Percentiles rank a stretch among this genome's conserved stretches.
Conservation (phyloP, 495 filamentous ascomycete genomes). For the Penicillium soppii region DNA sequence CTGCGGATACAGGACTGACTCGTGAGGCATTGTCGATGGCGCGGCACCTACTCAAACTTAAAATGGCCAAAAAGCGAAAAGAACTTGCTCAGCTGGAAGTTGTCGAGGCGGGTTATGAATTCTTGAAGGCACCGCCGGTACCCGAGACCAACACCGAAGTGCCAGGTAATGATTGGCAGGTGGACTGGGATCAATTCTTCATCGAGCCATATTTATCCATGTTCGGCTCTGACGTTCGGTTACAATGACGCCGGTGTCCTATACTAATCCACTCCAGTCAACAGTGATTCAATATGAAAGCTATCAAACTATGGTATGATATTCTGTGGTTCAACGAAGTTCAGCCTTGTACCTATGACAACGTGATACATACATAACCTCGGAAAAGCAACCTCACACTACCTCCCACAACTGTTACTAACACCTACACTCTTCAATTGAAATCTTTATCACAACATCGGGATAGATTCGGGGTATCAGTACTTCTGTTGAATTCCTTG, state of each 20-base stretch:
- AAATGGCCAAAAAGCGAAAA: constrained; percentile 29
- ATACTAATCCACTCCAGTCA: too few relatives aligned
- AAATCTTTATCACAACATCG: too few relatives aligned
- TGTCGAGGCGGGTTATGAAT: constrained; percentile 26
- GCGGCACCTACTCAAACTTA: constrained; percentile 28
- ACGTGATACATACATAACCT: too few relatives aligned
- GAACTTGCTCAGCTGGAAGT: constrained; percentile 29
- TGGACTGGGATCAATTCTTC: constrained; percentile 33
- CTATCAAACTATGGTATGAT: too few relatives aligned
- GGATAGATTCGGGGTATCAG: too few relatives aligned
- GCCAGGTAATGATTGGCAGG: constrained; percentile 20
- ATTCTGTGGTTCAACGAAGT: too few relatives aligned
- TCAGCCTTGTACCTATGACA: too few relatives aligned
- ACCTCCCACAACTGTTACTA: too few relatives aligned
- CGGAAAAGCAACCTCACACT: too few relatives aligned
- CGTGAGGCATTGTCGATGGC: constrained; percentile 32
- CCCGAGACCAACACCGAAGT: constrained; percentile 8
- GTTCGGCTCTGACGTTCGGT: constrained; percentile 18
- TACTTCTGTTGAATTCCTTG: too few relatives aligned
- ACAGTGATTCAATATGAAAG: too few relatives aligned
- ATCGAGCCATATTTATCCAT: constrained; percentile 30
- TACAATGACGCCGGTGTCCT: constrained; percentile 8
- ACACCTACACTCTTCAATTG: too few relatives aligned
- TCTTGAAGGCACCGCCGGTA: constrained; percentile 11
- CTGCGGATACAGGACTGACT: constrained; percentile 26